Evolutionary conservation across 768 basidiomycete species (phyloP), one percentile per base, ranked within the genome.

Genomic region (Lenzites betulinus): DNA sequence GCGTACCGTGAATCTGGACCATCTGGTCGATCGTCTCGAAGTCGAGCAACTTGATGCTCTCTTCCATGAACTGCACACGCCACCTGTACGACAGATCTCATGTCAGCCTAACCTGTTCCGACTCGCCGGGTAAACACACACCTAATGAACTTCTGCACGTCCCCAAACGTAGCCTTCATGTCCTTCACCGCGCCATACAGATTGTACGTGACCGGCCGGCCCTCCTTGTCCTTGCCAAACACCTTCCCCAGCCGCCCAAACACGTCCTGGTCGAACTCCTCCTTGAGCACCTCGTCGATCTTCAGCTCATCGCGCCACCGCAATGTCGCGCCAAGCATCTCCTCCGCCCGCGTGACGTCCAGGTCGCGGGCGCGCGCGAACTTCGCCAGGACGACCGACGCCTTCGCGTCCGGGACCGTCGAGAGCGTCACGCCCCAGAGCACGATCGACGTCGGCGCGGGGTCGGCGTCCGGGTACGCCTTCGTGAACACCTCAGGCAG

Each of bases 1-100:
- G 11, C 56, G 79, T 66, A 82, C 88, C 89, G 65, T 92, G 90
- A 36, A 92, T 78, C 73, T 92, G 89, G 22, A 92, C 70, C 71
- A 82, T 84, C 68, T 88, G 85, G 67, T 91, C 90, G 18, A 85
- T 74, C n/a, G 79, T 86, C 59, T 79, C 81, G 66, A 93, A 93
- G 70, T 93, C 87, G 53, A 93, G 78, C 22, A 79, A 68, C 20
- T 76, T 68, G 42, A 92, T 78, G 56, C 81, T 81, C 67, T 81
- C 76, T 70, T 93, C 92, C 83, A 92, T 90, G 51, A 92, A 79
- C 28, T 83, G 83, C 47, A 93, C 82, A 42, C 91, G 85, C 92
- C 92, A 93, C 50, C 89, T 90, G 63, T 16, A 48, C 23, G 60
- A 20, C 64, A 2, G 23, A 7, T 16, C 23, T 33, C 35, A 36